These are phyloP conservation scores for Arthrobotrys sphaeroides DNA, from an alignment of 2,329 filamentous ascomycete genomes.

Conservation along the genomic window DNA sequence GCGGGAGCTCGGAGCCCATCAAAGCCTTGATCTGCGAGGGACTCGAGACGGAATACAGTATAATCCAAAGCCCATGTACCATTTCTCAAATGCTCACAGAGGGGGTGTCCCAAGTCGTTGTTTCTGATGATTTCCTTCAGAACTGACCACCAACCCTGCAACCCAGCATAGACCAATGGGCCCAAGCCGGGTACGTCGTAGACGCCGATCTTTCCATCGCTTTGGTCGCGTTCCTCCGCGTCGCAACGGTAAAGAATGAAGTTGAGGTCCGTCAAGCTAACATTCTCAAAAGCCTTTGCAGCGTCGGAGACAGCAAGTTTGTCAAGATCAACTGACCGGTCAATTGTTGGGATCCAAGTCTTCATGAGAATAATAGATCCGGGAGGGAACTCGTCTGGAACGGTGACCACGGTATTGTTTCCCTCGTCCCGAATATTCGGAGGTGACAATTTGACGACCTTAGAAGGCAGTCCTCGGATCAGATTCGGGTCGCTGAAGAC, in stretches of 20 bases:
- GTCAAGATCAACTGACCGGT: conserved; percentile 71
- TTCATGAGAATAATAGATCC: conserved; percentile 95
- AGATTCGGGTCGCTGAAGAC: conserved; percentile 74
- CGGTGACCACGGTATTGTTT: conserved; percentile 79
- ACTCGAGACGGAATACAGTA: conserved; percentile 79
- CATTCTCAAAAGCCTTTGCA: conserved; percentile 77
- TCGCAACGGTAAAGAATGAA: conserved; percentile 91
- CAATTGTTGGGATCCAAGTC: conserved; percentile 82
- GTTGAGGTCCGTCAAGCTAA: conserved; percentile 85
- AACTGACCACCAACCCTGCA: conserved; percentile 99
- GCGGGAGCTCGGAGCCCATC: conserved; percentile 72
- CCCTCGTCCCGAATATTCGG: conserved; percentile 77
- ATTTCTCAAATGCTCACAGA: conserved; percentile 90
- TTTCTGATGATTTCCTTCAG: conserved; percentile 83
- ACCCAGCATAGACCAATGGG: conserved; percentile 87
- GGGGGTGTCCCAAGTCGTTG: conserved; percentile 90
- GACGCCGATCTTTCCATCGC: conserved; percentile 80
- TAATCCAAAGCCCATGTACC: conserved; percentile 95
- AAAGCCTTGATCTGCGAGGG: conserved; percentile 72
- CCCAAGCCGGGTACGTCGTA: conserved; percentile 88
- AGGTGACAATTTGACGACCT: conserved; percentile 67
- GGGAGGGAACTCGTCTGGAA: conserved; percentile 85
- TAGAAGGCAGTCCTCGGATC: conserved; percentile 84
- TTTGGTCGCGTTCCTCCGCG: conserved; percentile 83
- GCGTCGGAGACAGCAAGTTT: conserved; percentile 85